Evolutionary conservation across 257 asterid species (phyloP).

Genomic region (Nicotiana obtusifolia): DNA sequence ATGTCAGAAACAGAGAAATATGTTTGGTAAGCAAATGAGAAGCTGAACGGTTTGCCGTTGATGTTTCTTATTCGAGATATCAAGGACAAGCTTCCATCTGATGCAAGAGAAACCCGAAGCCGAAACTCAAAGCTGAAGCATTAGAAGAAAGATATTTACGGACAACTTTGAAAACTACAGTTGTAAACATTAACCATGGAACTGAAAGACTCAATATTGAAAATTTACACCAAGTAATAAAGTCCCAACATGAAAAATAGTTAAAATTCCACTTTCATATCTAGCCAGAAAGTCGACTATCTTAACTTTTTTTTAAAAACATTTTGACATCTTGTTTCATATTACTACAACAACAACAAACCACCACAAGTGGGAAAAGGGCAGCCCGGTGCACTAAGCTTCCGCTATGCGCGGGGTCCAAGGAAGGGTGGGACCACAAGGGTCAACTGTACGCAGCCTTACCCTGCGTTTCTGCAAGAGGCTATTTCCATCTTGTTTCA

Average conservation of each 20-base stretch:
- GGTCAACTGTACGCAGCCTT: too few species aligned
- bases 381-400: too few species aligned
- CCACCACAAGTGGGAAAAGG: too few species aligned
- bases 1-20: slow-evolving; percentile 84
- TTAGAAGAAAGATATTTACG: not conserved
- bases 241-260: not conserved
- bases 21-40: slow-evolving; percentile 83
- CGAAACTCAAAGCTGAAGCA: slow-evolving; percentile 72
- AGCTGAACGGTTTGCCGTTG: slow-evolving; percentile 73
- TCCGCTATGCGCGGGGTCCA: too few species aligned
- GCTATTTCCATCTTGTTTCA: not conserved
- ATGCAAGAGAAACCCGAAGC: slow-evolving; percentile 69
- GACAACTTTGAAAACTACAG: not conserved
- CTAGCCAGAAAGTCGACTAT: not conserved
- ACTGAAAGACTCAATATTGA: not conserved
- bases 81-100: slow-evolving; percentile 70
- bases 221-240: not conserved
- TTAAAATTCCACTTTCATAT: not conserved
- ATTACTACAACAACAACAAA: too few species aligned
- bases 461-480: too few species aligned
- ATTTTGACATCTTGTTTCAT: not conserved
- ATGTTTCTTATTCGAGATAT: slow-evolving; percentile 80
- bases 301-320: not conserved
- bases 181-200: not conserved
- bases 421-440: too few species aligned